Percentiles rank a stretch among this genome's conserved stretches.
Evolutionary conservation across 495 filamentous ascomycete genomes (phyloP).

Genomic region (Aspergillus avenaceus): DNA sequence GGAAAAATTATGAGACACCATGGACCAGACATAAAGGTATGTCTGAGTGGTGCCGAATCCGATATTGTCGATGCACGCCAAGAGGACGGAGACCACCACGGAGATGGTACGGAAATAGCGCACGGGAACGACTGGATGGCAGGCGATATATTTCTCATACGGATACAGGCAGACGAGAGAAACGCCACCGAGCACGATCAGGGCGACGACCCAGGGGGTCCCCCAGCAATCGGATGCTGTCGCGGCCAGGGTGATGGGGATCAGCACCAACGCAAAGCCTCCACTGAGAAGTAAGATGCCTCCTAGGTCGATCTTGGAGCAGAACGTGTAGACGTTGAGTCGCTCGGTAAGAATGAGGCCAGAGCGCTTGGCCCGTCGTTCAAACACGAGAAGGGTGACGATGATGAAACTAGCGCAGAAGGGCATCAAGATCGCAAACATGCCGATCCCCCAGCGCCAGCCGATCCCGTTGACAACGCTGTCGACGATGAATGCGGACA

Average conservation of each 20-base stretch:
- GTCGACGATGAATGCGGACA: conserved; percentile 39
- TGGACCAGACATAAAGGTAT: conserved; percentile 45
- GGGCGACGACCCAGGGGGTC: conserved; percentile 38
- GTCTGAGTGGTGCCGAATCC: conserved; percentile 39
- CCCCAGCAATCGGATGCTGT: conserved; percentile 34
- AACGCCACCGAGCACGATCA: conserved; percentile 35
- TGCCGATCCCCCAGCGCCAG: conserved; percentile 50
- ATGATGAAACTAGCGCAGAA: conserved; percentile 44
- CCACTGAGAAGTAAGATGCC: conserved; percentile 38
- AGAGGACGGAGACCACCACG: conserved; percentile 32
- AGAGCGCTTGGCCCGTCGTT: conserved; percentile 29
- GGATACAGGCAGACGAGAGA: conserved; percentile 34
- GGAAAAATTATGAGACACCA: conserved; percentile 36
- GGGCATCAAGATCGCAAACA: conserved; percentile 47
- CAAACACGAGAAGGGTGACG: conserved; percentile 40
- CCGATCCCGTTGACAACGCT: conserved; percentile 43
- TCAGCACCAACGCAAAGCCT: conserved; percentile 30
- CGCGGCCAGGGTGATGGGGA: conserved; percentile 39
- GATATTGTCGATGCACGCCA: conserved; percentile 37
- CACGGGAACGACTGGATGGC: conserved; percentile 41
- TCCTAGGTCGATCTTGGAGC: conserved; percentile 43
- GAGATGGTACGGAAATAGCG: conserved; percentile 38
- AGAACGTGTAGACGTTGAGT: conserved; percentile 37
- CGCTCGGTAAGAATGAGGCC: conserved; percentile 28
- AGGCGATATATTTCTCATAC: conserved; percentile 40